phyloP scores from a whole-genome alignment of 2,329 filamentous ascomycete genomes.

The Blumeria hordei region DNA sequence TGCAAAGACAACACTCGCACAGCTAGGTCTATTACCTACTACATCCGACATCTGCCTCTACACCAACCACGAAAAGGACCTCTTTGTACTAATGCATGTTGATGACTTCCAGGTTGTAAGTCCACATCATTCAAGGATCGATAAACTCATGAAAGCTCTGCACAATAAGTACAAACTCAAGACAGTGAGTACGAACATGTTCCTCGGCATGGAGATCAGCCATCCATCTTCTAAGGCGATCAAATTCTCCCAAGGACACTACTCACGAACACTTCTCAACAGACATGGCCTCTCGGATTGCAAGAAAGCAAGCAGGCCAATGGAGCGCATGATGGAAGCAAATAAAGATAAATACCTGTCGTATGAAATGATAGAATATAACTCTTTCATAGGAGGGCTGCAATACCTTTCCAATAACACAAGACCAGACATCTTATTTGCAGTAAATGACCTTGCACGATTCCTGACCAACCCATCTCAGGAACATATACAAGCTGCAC shows the following conservation, averaged over 20 bases:
- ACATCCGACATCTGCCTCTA: background rate
- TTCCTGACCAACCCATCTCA: background rate
- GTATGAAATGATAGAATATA: background rate
- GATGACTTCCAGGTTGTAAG: background rate
- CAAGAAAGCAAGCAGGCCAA: background rate
- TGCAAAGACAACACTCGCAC: background rate
- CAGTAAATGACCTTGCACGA: background rate
- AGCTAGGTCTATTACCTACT: background rate
- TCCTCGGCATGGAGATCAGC: background rate
- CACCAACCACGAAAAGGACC: background rate
- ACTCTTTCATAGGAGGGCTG: background rate
- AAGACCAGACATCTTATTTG: background rate
- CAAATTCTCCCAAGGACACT: background rate
- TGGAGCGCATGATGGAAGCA: background rate
- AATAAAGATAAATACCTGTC: background rate
- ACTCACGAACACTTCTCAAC: background rate
- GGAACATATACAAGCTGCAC: background rate
- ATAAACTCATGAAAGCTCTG: background rate
- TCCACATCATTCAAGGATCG: background rate
- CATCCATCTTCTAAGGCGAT: background rate
- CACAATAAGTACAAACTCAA: background rate
- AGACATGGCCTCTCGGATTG: background rate
- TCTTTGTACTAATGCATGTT: background rate
- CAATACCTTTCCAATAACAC: background rate
- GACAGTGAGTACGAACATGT: background rate